phyloP scores from a whole-genome alignment of 441 rosid genomes.

The Lagerstroemia fauriei region DNA sequence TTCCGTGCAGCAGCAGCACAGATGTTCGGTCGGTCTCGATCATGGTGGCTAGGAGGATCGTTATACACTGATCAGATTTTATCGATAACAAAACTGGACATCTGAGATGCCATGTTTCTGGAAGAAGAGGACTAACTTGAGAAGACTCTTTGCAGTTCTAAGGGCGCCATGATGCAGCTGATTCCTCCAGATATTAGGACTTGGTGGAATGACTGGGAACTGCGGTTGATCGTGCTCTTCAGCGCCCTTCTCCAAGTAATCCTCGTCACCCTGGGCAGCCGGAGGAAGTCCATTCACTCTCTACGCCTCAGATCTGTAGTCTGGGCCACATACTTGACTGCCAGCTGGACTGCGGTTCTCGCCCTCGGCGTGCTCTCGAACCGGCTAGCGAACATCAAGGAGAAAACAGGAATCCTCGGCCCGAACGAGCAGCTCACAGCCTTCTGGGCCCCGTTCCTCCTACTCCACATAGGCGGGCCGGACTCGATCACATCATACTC shows the following conservation, averaged over 20 bases:
- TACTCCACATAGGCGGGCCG: slow-evolving; percentile 15
- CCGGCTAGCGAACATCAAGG: background rate
- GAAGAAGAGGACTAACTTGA: too few relatives aligned
- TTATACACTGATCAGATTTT: too few relatives aligned
- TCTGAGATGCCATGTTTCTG: too few relatives aligned
- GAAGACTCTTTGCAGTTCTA: too few relatives aligned
- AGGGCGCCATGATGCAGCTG: too few relatives aligned
- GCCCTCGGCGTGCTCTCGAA: background rate
- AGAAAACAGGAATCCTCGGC: background rate
- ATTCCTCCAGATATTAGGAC: background rate
- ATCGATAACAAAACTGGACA: too few relatives aligned
- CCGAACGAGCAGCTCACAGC: background rate
- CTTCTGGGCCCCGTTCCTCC: slow-evolving; percentile 18
- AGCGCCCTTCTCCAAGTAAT: slow-evolving; percentile 15
- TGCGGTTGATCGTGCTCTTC: background rate
- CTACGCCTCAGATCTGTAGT: rapidly evolving
- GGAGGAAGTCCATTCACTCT: background rate
- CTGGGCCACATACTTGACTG: slow-evolving; percentile 18
- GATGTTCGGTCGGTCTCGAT: too few relatives aligned
- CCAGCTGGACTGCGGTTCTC: background rate
- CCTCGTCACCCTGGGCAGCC: slow-evolving; percentile 6
- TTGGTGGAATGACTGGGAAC: slow-evolving; percentile 14
- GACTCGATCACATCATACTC: background rate
- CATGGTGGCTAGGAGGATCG: too few relatives aligned
- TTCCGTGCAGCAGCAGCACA: too few relatives aligned